phyloP scores from a whole-genome alignment of 495 filamentous ascomycete species.

The Penicillium taxi region DNA sequence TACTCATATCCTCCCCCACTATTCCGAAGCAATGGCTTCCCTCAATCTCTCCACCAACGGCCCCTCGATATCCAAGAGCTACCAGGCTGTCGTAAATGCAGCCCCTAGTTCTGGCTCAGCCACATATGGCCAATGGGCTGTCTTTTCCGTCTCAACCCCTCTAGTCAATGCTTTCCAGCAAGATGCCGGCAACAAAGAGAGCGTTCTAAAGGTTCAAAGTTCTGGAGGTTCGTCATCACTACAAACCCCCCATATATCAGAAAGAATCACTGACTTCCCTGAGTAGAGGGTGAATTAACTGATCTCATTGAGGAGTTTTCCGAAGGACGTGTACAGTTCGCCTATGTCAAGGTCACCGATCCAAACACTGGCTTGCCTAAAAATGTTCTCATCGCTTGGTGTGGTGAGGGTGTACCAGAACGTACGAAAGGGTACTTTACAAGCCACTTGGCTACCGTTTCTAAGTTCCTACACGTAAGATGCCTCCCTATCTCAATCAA shows the following conservation, averaged over 20 bases:
- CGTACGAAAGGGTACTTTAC: conserved; percentile 97
- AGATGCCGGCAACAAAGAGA: conserved; percentile 76
- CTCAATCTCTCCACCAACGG: conserved; percentile 89
- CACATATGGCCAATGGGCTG: conserved; percentile 79
- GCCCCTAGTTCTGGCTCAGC: conserved; percentile 51
- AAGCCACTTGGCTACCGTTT: conserved; percentile 79
- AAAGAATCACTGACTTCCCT: neutral
- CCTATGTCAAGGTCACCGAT: conserved; percentile 92
- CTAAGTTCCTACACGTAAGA: conserved; percentile 76
- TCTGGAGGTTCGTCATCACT: conserved; percentile 61
- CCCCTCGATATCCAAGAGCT: conserved; percentile 84
- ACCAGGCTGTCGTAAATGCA: conserved; percentile 77
- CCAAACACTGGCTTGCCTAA: conserved; percentile 88
- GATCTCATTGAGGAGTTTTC: conserved; percentile 97
- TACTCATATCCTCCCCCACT: neutral
- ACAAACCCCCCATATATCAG: neutral
- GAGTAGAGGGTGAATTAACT: conserved; percentile 81
- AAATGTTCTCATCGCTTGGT: conserved; percentile 92
- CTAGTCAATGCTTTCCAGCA: conserved; percentile 84
- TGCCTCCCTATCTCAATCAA: neutral
- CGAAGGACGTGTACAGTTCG: conserved; percentile 93
- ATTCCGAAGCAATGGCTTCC: conserved; percentile 64
- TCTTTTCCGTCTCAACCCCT: conserved; percentile 86
- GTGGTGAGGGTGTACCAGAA: conserved; percentile 96
- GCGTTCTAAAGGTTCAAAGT: conserved; percentile 85